Base-by-base conservation (phyloP, 2,329 filamentous ascomycete genomes). In the Botrytis tulipae region DNA sequence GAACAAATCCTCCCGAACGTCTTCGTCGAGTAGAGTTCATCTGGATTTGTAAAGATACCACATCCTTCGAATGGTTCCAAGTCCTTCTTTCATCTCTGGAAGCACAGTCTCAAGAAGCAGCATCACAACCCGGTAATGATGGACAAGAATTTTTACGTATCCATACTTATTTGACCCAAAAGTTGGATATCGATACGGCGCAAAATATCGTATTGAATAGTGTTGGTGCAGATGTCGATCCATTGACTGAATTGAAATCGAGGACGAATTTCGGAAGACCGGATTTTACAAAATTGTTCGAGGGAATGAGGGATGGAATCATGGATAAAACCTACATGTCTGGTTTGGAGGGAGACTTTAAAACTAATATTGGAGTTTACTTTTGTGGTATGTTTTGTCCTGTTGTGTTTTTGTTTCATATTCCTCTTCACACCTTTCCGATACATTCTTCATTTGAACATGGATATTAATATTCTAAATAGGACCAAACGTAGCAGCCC, bases 51-150 rank as follows among this genome's bases (percentile, higher is more conserved):
- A 96, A 93, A 82, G 95, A 98, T 80, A 97, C 95, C 0, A 92
- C 89, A 48, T 97, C 95, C 0, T 99, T 99, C 80, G 96, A 98
- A 84, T 99, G 96, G 96, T 98, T 99, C 86, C 96, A 99, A 82
- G 94, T 93, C 1, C 90, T 99, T 0, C 88, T 99, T 25, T 93
- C 93, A 0, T 97, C 93, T 0, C 91, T 99, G 35, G 96, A 99
- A 83, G 87, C 91, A 51, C 96, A 99, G 82, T 95, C 92, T 68
- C 87, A 89, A 74, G 88, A 91, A 79, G 90, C 90, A 7, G 90
- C 91, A 60, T 89, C 88, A 70, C 86, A 91, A 61, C 89, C 90
- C 46, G 91, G 90, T 73, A 89, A 89, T 77, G 89, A 90, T 63
- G 89, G 89, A 40, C 85, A 88, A 67, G 94, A 98, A 80, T 99